These are phyloP conservation scores for Penicillium polonicum DNA, from an alignment of 2,329 filamentous ascomycete species.

Conservation along the genomic window DNA sequence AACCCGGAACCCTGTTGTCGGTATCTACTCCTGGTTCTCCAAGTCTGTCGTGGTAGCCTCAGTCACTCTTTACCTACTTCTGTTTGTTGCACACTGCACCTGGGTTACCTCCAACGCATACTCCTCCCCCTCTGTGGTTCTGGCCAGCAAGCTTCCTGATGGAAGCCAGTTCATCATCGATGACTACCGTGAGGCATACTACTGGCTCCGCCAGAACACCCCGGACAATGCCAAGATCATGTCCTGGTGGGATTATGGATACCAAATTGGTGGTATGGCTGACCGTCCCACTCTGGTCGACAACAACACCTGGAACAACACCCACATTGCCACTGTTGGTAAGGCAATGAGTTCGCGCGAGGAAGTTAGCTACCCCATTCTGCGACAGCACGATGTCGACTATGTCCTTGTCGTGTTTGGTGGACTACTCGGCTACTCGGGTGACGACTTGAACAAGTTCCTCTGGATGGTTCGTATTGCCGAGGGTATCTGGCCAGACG, in stretches of 20 bases:
- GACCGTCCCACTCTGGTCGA: conserved; percentile 95
- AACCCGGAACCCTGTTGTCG: conserved; percentile 70
- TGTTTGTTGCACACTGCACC: conserved; percentile 97
- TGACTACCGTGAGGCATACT: conserved; percentile 98
- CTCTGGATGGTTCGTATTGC: conserved; percentile 99
- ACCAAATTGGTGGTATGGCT: conserved; percentile 99
- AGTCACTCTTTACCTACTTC: conserved; percentile 75
- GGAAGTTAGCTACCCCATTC: conserved; percentile 97
- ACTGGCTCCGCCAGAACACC: conserved; percentile 98
- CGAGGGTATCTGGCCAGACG: conserved; percentile 99
- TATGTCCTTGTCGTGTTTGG: conserved; percentile 98
- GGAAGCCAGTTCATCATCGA: conserved; percentile 98
- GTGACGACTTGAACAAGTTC: conserved; percentile 99
- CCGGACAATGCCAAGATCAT: conserved; percentile 94
- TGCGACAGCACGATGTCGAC: conserved; percentile 97
- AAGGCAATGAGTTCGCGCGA: conserved; percentile 98
- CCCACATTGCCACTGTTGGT: conserved; percentile 96
- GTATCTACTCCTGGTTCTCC: conserved; percentile 77
- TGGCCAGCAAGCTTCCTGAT: conserved; percentile 88
- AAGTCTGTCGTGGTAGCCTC: conserved; percentile 74
- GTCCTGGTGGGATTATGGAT: conserved; percentile 99
- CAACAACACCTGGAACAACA: conserved; percentile 99
- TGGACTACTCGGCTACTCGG: conserved; percentile 92
- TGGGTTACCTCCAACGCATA: conserved; percentile 99
- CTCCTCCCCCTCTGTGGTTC: conserved; percentile 93